Base-by-base conservation (phyloP, 805 yeast species). In the Pichia rugopelliculosa region DNA sequence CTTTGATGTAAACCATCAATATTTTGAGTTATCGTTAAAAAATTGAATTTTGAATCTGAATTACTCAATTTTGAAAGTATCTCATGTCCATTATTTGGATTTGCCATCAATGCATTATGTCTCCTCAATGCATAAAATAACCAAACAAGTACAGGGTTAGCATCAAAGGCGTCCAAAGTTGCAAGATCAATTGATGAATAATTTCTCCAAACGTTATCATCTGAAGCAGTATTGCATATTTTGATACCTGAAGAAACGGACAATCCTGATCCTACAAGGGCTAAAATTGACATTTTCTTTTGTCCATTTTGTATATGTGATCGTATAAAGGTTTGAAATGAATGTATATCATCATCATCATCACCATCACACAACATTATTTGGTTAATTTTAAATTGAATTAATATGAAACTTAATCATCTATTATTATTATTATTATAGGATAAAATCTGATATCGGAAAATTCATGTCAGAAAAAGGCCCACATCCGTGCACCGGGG, bases 101-200 rank as follows among this genome's bases (percentile, higher is more conserved):
- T 63, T 0, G 91, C 87, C 40, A 64, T 65, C 44, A 86, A 66
- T 0, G 96, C 90, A 42, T 70, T 70, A 41, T 67, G 72, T 40
- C 96, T 61, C 51, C 95, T 67, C 62, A 79, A 78, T 5, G 87
- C 72, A 63, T 89, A 88, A 57, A 85, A 88, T 59, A 86, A 91
- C 96, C 96, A 88, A 8, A 89, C 96, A 10, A 87, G 69, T 0
- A 87, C 86, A 0, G 96, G 96, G 59, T 88, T 90, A 18, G 71
- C 70, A 50, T 80, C 76, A 61, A 89, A 88, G 6, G 96, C 96
- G 59, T 88, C 96, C 0, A 95, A 96, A 0, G 96, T 88, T 8
- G 96, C 96, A 39, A 89, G 69, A 58, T 88, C 96, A 40, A 86
- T 81, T 56, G 89, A 80, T 45, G 83, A 83, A 66, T 78, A 84